Evolutionary conservation across 176 grass and related monocot genomes (phyloP).

Genomic region (Bonia amplexicaulis): DNA sequence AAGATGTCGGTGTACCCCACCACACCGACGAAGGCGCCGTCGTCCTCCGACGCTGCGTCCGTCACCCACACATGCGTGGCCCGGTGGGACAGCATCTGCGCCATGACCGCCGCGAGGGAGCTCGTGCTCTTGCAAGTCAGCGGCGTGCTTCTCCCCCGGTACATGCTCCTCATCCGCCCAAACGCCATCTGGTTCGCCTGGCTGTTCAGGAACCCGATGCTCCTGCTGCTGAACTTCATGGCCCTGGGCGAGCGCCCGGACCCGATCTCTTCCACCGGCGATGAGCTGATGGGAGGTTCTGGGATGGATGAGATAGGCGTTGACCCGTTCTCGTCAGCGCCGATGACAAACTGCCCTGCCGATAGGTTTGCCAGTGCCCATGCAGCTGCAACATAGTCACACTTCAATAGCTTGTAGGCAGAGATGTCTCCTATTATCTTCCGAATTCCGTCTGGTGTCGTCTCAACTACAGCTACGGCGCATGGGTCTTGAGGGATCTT

Average conservation of each 20-base stretch:
- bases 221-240: constrained; percentile 87
- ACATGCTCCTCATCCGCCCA: constrained; percentile 53
- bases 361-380: constrained; percentile 84
- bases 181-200: constrained; percentile 40
- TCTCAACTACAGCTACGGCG: constrained; percentile 73
- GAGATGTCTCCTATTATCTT: constrained; percentile 93
- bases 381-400: constrained; percentile 67
- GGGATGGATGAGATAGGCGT: constrained; percentile 17
- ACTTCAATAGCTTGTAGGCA: constrained; percentile 91
- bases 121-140: constrained; percentile 78
- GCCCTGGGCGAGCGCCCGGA: constrained; percentile 44
- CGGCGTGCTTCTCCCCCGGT: constrained; percentile 59
- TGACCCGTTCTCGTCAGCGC: constrained; percentile 52
- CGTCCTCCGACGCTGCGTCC: constrained; percentile 50
- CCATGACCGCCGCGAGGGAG: constrained; percentile 84
- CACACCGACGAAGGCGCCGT: constrained; percentile 59
- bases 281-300: constrained; percentile 30
- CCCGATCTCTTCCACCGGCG: constrained; percentile 14
- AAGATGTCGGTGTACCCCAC: constrained; percentile 88
- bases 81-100: constrained; percentile 86
- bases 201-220: constrained; percentile 67
- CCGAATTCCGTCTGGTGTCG: constrained; percentile 34
- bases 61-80: constrained; percentile 94
- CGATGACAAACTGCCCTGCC: constrained; percentile 75
- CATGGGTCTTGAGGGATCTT: constrained; percentile 69